A percentile compares a stretch with the other conserved stretches of the same genome.
Conservation (phyloP, 371 early-diverging fungal genomes). For the Apophysomyces variabilis region DNA sequence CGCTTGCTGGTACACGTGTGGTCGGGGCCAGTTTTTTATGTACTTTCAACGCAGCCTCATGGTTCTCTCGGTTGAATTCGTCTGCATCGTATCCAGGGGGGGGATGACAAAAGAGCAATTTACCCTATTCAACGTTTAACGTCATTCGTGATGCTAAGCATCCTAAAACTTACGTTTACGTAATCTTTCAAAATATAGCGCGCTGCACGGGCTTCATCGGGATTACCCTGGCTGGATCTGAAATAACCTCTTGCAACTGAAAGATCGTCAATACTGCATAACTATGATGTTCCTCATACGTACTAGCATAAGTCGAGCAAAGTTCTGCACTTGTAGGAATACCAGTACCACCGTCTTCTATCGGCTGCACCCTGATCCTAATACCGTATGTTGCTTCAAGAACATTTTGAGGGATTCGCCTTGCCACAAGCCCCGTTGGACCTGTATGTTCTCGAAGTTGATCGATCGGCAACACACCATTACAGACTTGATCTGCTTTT, state of each 20-base stretch:
- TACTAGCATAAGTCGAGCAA: constrained; percentile 76
- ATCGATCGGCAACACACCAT: constrained; percentile 99
- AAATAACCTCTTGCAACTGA: constrained; percentile 89
- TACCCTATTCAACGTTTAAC: constrained; percentile 58
- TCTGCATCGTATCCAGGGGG: constrained; percentile 67
- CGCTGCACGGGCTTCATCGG: constrained; percentile 97
- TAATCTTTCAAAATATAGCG: constrained; percentile 96
- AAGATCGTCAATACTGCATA: background rate
- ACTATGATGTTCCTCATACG: constrained; percentile 6
- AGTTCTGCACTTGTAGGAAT: constrained; percentile 85
- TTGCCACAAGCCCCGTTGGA: constrained; percentile 82
- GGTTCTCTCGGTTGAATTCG: constrained; percentile 81
- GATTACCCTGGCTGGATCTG: constrained; percentile 92
- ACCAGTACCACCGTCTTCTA: constrained; percentile 83
- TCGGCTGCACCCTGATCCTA: constrained; percentile 72
- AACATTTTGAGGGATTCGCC: constrained; percentile 87
- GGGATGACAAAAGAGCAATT: constrained; percentile 86
- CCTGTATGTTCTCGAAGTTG: constrained; percentile 96
- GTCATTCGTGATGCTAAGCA: background rate
- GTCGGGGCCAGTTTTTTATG: constrained; percentile 59
- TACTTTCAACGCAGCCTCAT: constrained; percentile 61
- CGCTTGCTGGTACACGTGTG: constrained; percentile 54
- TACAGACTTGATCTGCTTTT: constrained; percentile 98
- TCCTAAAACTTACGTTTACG: constrained; percentile 66
- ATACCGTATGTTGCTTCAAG: constrained; percentile 96